Conservation (phyloP, 1,284 basidiomycete species). For the Cystobasidium slooffiae region DNA sequence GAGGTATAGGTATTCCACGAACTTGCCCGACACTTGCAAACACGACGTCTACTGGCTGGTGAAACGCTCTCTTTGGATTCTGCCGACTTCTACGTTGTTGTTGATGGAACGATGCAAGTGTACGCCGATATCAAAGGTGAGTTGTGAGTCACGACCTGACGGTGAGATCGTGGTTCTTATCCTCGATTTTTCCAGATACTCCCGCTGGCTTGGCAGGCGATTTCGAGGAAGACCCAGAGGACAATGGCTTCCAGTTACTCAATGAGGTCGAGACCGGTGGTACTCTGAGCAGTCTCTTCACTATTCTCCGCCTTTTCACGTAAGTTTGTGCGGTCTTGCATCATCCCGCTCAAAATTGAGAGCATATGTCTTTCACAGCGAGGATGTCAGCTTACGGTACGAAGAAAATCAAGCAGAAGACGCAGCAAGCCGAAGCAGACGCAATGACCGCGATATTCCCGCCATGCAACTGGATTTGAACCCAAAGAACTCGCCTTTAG, state of each 20-base stretch:
- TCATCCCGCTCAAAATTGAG: background rate
- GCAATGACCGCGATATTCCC: conserved; percentile 5
- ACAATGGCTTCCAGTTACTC: conserved; percentile 89
- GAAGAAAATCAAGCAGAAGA: conserved; percentile 58
- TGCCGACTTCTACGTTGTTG: conserved; percentile 92
- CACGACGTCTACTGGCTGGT: conserved; percentile 84
- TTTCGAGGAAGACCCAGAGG: conserved; percentile 77
- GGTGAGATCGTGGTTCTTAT: conserved; percentile 60
- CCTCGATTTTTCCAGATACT: conserved; percentile 51
- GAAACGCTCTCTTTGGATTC: conserved; percentile 84
- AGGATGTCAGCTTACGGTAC: conserved; percentile 93
- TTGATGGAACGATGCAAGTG: conserved; percentile 78
- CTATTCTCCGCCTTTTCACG: conserved; percentile 92
- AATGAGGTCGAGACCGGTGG: conserved; percentile 95
- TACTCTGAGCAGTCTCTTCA: conserved; percentile 92
- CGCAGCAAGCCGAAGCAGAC: conserved; percentile 43
- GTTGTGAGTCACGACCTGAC: background rate
- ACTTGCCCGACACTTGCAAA: conserved; percentile 88
- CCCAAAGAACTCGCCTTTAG: background rate
- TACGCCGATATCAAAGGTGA: conserved; percentile 64
- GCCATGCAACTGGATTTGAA: conserved; percentile 31
- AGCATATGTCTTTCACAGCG: conserved; percentile 54
- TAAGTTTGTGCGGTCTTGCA: background rate
- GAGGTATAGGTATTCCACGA: conserved; percentile 81
- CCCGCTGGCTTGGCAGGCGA: conserved; percentile 55